Percentiles rank a stretch among this genome's conserved stretches.
These are phyloP conservation scores for Microstroma glucosiphilum DNA, from an alignment of 1,284 basidiomycete genomes.

Conservation along the genomic window DNA sequence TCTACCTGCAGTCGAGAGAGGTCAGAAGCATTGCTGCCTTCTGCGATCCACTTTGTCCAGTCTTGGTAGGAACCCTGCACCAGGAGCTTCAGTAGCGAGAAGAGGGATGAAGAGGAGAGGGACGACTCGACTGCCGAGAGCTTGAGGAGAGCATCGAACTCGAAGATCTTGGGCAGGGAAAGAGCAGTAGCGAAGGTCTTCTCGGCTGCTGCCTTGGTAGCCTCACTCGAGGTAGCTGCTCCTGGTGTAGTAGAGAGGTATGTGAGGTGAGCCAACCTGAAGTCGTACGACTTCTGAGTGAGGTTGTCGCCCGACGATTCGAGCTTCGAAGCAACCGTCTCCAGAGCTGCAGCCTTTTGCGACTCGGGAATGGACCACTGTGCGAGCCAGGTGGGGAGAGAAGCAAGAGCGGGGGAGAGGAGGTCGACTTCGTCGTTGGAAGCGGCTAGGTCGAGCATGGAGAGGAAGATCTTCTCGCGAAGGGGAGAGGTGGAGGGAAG, in stretches of 20 bases:
- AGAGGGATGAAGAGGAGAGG: slow-evolving; percentile 6
- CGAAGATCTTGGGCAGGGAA: slow-evolving; percentile 40
- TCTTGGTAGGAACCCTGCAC: slow-evolving; percentile 32
- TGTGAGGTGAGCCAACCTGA: slow-evolving; percentile 38
- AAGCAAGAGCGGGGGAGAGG: slow-evolving; percentile 29
- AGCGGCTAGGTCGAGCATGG: slow-evolving; percentile 35
- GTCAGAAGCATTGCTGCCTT: slow-evolving; percentile 6
- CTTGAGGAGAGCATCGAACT: slow-evolving; percentile 42
- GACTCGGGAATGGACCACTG: slow-evolving; percentile 35
- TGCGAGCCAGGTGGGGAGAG: slow-evolving; percentile 42
- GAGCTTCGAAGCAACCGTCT: slow-evolving; percentile 32
- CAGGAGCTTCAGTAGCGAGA: slow-evolving; percentile 42
- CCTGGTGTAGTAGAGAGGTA: slow-evolving; percentile 28
- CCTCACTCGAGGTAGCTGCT: background rate
- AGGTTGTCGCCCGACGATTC: slow-evolving; percentile 30
- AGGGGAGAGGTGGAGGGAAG: slow-evolving; percentile 29
- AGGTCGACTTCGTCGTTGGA: slow-evolving; percentile 46
- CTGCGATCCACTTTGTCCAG: slow-evolving; percentile 23
- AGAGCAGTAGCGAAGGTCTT: slow-evolving; percentile 39
- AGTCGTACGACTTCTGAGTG: slow-evolving; percentile 33
- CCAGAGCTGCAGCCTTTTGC: slow-evolving; percentile 33
- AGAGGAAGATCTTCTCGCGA: slow-evolving; percentile 33
- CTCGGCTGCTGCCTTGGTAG: slow-evolving; percentile 28
- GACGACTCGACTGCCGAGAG: slow-evolving; percentile 31
- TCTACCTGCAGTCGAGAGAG: slow-evolving; percentile 25